Base-by-base conservation (phyloP, 1,284 basidiomycete genomes). In the Leccinum subrobustum region DNA sequence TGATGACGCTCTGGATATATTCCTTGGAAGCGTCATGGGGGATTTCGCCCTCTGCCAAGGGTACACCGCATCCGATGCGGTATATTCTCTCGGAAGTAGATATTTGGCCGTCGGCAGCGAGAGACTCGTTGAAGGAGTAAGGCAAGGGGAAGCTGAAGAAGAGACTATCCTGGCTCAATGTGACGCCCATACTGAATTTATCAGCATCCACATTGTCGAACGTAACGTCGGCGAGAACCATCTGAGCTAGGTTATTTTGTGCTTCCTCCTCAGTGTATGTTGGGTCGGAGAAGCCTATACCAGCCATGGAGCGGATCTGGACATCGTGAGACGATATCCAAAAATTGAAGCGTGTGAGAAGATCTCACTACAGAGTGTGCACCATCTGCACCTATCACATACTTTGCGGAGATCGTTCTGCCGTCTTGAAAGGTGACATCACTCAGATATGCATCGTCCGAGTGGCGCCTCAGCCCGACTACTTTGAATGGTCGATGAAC, bases 351-450 rank as follows among this genome's bases (percentile, higher is more conserved):
- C 1, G 23, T 5, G n/a, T 8, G 11, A 23, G 25, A 54, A 23
- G 20, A 25, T 20, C 82, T 63, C 66, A 83, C 85, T 16, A 73
- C 69, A 2, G 85, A 87, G 56, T 70, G 76, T 16, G 35, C 52
- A 25, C 52, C 52, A 54, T 54, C 52, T 25, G 52, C 52, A 25
- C 33, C 52, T 16, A 54, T 66, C 1, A 86, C 78, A 64, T 83
- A 83, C 27, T 74, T 76, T 9, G 83, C 73, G 1, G 71, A 76
- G 31, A 86, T 69, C 11, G 75, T 69, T 56, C 77, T 75, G 0
- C 83, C 83, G 37, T 78, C 77, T 31, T 85, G 82, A 61, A 87
- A 85, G 0, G 66, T 58, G 5, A 83, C 83, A 27, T 81, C 74
- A 2, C 57, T 73, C 29, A 80, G 33, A n/a, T 52, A 59, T 52